Base-by-base conservation (phyloP, 352 stramenopile species). In the Phytophthora pisi region DNA sequence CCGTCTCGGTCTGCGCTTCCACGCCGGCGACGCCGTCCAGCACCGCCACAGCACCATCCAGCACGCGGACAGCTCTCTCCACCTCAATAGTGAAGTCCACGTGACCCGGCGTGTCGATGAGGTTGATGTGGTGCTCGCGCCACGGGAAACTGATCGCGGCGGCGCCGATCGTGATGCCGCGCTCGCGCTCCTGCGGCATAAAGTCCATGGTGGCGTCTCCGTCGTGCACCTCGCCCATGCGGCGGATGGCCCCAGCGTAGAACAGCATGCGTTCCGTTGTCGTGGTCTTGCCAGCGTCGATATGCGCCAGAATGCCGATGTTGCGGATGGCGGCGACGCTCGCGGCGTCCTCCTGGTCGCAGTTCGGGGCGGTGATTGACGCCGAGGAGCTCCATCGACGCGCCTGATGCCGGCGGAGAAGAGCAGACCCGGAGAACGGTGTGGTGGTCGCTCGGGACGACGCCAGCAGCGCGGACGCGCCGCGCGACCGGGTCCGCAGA, bases 31-130 rank as follows among this genome's bases (percentile, higher is more conserved):
- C 98, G 52, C 93, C 96, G 78, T 99, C 97, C 50, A 99, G 90
- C 26, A 99, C 94, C 0, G 96, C 92, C 18, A 99, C 89, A n/a
- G 95, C 97, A 54, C 97, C 97, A 77, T 99, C 98, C 51, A 99
- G 73, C 26, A 99, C 97, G 50, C 98, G 93, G 53, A 99, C 81
- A 18, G 94, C 96, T 68, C 97, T 91, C 78, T 99, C 97, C 24
- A 99, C 97, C 69, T 99, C 98, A 55, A 99, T 86, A 23, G 97
- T 99, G 75, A 99, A 99, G 84, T 99, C 98, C 26, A 99, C 97
- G 77, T 97, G 91, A 24, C 97, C 97, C 4, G 97, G 97, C 10
- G 97, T 99, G 63, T 99, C 97, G 65, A 99, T 99, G 34, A 99
- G 90, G 79, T 99, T 99, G 61, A 99, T 94, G 52, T 95, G 70